Evolutionary conservation across 805 yeast genomes (phyloP), one percentile per base, ranked within the genome.

Genomic region (Saccharomycopsis oosterbeekiorum): DNA sequence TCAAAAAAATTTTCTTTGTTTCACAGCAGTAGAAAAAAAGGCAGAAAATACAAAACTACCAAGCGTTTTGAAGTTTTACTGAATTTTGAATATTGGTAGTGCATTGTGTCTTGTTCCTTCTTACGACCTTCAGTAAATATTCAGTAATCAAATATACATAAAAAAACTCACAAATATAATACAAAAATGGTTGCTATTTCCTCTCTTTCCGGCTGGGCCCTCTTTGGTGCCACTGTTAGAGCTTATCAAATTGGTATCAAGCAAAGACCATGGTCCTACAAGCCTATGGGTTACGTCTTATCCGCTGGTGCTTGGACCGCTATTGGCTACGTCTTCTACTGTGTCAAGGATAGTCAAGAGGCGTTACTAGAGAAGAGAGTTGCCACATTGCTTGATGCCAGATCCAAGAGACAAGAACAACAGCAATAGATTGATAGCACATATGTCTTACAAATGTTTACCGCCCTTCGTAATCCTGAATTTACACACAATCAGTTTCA

Each of bases 241-340:
- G 78, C 76, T 2, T 74, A 74, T 65, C 81, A 78, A 67, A 63
- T 75, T 62, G 81, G 80, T 41, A 69, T 78, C 37, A 70, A 76
- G 66, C 74, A 76, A 64, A 74, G 73, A 60, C 78, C 80, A 36
- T 67, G 74, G 62, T 61, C 70, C 4, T 69, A 69, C 61, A 70
- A 72, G 59, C 79, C 77, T 56, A 59, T 71, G 62, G 81, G 79
- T 17, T 78, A 75, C 62, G 71, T 73, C 4, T 73, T 71, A 61
- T 77, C 80, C 17, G 80, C 76, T n/a, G 78, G 73, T 5, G 69
- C 75, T 61, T 77, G 80, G 76, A 72, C 75, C 4, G 78, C 73
- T 1, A 59, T 77, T 39, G 81, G 81, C 0, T 76, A 76, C 62
- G 64, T 63, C 2, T 76, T 75, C 65, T 72, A 75, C 62, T 60